Conservation (phyloP, 139 green algal genomes). For the Parachlorella kessleri region DNA sequence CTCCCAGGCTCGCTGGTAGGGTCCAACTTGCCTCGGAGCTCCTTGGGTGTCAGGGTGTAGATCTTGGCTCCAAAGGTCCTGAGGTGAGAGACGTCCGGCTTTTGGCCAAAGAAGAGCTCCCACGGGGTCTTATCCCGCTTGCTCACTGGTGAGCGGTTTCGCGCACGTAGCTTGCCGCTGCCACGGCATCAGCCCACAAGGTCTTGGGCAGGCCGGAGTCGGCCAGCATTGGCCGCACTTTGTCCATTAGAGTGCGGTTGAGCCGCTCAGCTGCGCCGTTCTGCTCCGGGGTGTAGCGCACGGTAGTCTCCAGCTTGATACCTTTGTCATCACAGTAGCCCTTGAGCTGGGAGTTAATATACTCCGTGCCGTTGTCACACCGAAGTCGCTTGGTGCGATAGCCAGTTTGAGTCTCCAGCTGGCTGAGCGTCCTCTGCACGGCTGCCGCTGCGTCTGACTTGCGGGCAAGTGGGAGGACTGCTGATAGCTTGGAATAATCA, state of each 20-base stretch:
- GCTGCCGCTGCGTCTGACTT: background rate
- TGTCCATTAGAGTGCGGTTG: slow-evolving; percentile 30
- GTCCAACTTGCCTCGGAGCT: slow-evolving; percentile 30
- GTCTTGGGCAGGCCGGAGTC: background rate
- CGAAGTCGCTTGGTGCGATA: background rate
- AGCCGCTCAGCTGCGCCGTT: slow-evolving; percentile 26
- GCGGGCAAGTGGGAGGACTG: background rate
- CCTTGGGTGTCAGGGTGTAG: slow-evolving; percentile 10
- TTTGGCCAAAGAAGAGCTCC: slow-evolving; percentile 19
- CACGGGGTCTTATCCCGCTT: slow-evolving; percentile 14
- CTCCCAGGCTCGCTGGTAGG: background rate
- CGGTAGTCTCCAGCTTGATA: slow-evolving; percentile 14
- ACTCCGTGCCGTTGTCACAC: slow-evolving; percentile 19
- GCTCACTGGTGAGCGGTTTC: slow-evolving; percentile 12
- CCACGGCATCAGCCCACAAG: slow-evolving; percentile 19
- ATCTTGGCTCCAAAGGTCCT: slow-evolving; percentile 24
- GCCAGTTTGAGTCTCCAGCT: background rate
- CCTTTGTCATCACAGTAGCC: background rate
- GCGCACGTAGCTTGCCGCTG: background rate
- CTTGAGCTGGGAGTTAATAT: background rate
- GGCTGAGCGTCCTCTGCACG: background rate
- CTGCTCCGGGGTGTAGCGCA: slow-evolving; percentile 9
- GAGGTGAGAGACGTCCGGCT: slow-evolving; percentile 30
- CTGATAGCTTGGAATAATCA: background rate
- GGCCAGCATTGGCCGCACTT: slow-evolving; percentile 17